Percentiles rank a stretch among this genome's conserved stretches.
phyloP scores from a whole-genome alignment of 129 eudicot species.

The Dittrichia graveolens region DNA sequence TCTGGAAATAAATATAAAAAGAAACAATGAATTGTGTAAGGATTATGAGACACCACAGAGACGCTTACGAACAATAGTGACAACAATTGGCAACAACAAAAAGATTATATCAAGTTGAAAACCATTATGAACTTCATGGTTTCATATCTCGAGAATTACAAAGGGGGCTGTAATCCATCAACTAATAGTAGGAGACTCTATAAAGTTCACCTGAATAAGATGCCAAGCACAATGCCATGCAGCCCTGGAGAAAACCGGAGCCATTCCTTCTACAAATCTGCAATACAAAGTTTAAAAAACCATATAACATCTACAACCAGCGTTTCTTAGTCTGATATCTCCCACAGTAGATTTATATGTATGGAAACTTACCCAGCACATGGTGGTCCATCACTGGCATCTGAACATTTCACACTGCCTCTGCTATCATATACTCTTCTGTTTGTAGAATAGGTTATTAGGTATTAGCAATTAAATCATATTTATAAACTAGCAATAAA shows the following conservation, averaged over 20 bases:
- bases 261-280: constrained; percentile 99
- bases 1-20: constrained; percentile 40
- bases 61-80: background rate
- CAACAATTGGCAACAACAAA: background rate
- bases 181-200: background rate
- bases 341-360: background rate
- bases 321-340: background rate
- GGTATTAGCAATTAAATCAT: constrained; percentile 14
- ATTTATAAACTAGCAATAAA: background rate
- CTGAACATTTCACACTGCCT: constrained; percentile 79
- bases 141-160: background rate
- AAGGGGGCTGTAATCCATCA: background rate
- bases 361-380: constrained; percentile 76
- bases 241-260: constrained; percentile 95
- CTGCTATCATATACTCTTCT: constrained; percentile 86
- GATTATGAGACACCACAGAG: background rate
- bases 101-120: background rate
- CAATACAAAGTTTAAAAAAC: constrained; percentile 13
- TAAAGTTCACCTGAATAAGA: constrained; percentile 74
- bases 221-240: constrained; percentile 99
- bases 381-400: constrained; percentile 85
- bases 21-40: background rate
- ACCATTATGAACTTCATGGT: background rate
- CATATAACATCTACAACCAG: background rate
- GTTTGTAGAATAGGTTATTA: constrained; percentile 26